Conservation (phyloP, 2,329 filamentous ascomycete species). For the Didymella arachidicola region DNA sequence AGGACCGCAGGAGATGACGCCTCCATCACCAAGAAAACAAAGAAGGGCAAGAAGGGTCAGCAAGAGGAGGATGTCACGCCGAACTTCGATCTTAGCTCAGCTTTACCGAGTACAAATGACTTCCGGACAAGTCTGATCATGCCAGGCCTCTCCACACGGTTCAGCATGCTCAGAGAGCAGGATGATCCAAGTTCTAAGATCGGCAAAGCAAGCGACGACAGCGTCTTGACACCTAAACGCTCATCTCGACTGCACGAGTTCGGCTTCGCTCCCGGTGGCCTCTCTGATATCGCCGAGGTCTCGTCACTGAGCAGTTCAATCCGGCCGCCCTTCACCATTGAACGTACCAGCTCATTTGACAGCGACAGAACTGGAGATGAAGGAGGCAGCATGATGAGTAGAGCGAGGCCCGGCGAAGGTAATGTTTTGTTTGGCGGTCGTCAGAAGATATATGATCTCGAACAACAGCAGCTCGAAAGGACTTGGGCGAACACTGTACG, state of each 20-base stretch:
- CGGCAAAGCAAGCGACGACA: constrained; percentile 95
- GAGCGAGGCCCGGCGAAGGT: constrained; percentile 82
- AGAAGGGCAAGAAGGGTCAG: constrained; percentile 62
- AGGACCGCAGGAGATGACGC: constrained; percentile 43
- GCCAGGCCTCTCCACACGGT: constrained; percentile 91
- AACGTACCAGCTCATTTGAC: constrained; percentile 71
- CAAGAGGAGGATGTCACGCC: constrained; percentile 63
- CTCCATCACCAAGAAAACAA: constrained; percentile 44
- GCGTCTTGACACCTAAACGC: constrained; percentile 82
- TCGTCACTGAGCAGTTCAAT: constrained; percentile 70
- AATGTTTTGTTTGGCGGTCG: constrained; percentile 94
- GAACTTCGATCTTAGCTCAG: constrained; percentile 75
- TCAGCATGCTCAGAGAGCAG: constrained; percentile 96
- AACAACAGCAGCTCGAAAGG: constrained; percentile 57
- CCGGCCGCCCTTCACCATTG: constrained; percentile 66
- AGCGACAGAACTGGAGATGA: constrained; percentile 71
- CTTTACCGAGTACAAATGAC: constrained; percentile 82
- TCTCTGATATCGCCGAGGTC: constrained; percentile 90
- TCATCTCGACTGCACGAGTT: constrained; percentile 80
- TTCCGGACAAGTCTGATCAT: constrained; percentile 96
- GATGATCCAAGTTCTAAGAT: constrained; percentile 89
- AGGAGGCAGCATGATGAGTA: constrained; percentile 80
- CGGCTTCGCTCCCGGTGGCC: constrained; percentile 64
- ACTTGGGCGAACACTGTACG: constrained; percentile 73
- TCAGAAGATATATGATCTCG: constrained; percentile 87